Base-by-base conservation (phyloP, 352 stramenopile species). In the Pythium dissotocum region DNA sequence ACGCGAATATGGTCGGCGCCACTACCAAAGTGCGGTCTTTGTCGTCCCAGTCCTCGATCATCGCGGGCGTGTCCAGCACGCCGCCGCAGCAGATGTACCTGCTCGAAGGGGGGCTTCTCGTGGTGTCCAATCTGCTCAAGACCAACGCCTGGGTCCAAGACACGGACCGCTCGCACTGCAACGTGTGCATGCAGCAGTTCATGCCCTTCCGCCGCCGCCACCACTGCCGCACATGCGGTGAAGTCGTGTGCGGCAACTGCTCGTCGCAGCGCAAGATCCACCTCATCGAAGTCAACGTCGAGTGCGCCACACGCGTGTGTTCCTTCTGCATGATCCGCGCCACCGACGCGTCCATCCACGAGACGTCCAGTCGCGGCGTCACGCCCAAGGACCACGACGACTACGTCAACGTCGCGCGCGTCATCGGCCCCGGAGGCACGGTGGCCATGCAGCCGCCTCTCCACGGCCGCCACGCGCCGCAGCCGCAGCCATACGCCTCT, bases 261-360 rank as follows among this genome's bases (percentile, higher is more conserved):
- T 91, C 86, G 28, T 85, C 80, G 40, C 83, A 92, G 61, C 83
- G 80, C 64, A 77, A 84, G 36, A 84, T 94, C 55, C 80, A 85
- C 44, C 73, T 93, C 32, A 89, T 84, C 21, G 82, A 93, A 48
- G 84, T 91, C 65, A 94, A 94, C 57, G 81, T 91, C 42, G 81
- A 93, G 67, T 91, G 82, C 64, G 72, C 78, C 61, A 92, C 83
- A 48, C 83, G 86, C 62, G 76, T 94, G 32, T 93, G 86, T 65
- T 89, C 86, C 36, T 91, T 91, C 72, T 94, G 86, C 71, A 79
- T 93, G 63, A 90, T 92, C 65, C 83, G 80, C 28, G 86, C 86
- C 35, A 89, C 82, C 8, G 78, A 90, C 63, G 82, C 84, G 16
- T 88, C 83, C 26, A 86, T 92, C 14, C 82, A 87, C 48, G 80